Evolutionary conservation across 441 rosid species (phyloP).

Genomic region (Lepidium campestre): DNA sequence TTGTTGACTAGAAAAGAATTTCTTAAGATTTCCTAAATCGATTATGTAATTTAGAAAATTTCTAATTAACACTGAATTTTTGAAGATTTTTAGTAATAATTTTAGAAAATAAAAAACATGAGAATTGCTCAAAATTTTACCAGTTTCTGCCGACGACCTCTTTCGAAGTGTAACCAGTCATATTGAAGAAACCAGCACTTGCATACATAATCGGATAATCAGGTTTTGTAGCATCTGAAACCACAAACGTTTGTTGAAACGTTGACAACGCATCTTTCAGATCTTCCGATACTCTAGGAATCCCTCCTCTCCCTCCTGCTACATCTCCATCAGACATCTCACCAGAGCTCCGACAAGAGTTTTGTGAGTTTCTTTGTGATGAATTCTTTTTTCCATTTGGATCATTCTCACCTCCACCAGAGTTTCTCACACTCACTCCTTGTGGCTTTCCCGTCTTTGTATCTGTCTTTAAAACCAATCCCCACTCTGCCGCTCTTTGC

Average conservation of each 20-base stretch:
- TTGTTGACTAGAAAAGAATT: too few relatives aligned
- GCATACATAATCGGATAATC: conserved; percentile 88
- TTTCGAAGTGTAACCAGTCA: conserved; percentile 91
- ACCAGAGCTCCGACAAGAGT: conserved; percentile 70
- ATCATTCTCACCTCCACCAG: conserved; percentile 61
- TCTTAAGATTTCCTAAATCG: too few relatives aligned
- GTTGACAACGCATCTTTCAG: conserved; percentile 75
- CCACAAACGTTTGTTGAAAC: conserved; percentile 92
- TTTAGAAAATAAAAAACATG: conserved; percentile 2
- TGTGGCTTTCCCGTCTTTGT: conserved; percentile 82
- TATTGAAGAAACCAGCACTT: conserved; percentile 91
- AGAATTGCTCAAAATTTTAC: conserved; percentile 7
- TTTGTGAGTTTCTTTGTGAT: conserved; percentile 57
- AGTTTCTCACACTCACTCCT: conserved; percentile 63
- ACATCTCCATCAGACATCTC: conserved; percentile 51
- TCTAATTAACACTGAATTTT: too few relatives aligned
- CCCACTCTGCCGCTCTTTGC: conserved; percentile 98
- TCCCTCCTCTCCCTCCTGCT: conserved; percentile 42
- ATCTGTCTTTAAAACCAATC: conserved; percentile 74
- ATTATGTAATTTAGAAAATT: too few relatives aligned
- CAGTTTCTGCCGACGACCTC: conserved; percentile 94
- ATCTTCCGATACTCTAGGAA: conserved; percentile 79
- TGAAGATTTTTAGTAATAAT: too few relatives aligned
- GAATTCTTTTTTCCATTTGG: conserved; percentile 32
- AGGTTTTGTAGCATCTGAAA: conserved; percentile 91